Evolutionary conservation across 257 asterid genomes (phyloP), one percentile per base, ranked within the genome.

Genomic region (Agastache rugosa): DNA sequence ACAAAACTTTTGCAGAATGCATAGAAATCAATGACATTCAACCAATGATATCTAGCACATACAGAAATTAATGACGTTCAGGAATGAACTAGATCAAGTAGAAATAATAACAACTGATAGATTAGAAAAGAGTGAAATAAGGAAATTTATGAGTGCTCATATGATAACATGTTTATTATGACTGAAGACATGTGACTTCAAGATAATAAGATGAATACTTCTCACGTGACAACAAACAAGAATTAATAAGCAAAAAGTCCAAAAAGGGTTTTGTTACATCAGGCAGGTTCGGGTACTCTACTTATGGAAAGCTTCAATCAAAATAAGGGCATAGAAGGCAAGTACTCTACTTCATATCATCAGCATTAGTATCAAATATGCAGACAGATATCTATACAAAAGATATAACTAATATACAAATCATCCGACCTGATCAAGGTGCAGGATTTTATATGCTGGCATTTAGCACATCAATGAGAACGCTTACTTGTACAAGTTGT

Each of bases 401-500:
- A 50, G 19, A 35, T 7, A 56, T 47, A 66, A 53, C 23, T 34
- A 53, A 31, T 8, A 73, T 48, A 48, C 14, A 51, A 41, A 16
- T 31, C 37, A 31, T 31, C 37, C 37, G 5, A 31, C 7, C 7
- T 4, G 37, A 31, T 31, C 37, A 5, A 44, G 63, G 73, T 69
- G 71, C 58, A 72, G 22, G n/a, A 35, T 31, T 45, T 58, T 27
- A 42, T 54, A 65, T 69, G 51, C 54, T 47, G 74, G 66, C 59
- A 69, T 73, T 68, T 16, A 73, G 70, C 67, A 64, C 11, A 77
- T 58, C 12, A 17, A 29, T 19, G 45, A 35, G 53, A 53, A 16
- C n/a, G 81, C 96, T 86, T 82, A 93, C 98, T 75, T 87, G 96
- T 65, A 93, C 85, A 77, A 93, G 95, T 64, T 67, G 93, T 71